Evolutionary conservation across 2,329 filamentous ascomycete genomes (phyloP).

Genomic region (Boeremia exigua): DNA sequence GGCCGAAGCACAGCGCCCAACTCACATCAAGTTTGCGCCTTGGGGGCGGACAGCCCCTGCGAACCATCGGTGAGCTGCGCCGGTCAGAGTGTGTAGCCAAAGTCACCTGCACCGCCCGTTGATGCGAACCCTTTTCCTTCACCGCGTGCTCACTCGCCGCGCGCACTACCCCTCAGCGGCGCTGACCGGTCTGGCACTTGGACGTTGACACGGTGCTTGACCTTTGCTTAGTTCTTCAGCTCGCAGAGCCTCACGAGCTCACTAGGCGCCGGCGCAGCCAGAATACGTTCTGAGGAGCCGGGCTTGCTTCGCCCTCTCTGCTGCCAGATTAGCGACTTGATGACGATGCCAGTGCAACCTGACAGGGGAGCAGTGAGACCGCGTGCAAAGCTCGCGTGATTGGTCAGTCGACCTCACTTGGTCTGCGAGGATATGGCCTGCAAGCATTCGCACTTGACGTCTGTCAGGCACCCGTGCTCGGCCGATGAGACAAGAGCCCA

Average conservation of each 20-base stretch:
- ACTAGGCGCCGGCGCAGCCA: not conserved
- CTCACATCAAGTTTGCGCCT: conserved; percentile 12
- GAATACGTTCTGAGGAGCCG: no score
- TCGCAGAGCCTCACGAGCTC: conserved; percentile 11
- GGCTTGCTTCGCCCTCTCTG: not conserved
- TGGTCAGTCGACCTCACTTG: not conserved
- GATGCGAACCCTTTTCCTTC: conserved; percentile 1
- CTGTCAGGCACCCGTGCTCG: conserved; percentile 13
- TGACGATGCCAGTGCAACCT: conserved; percentile 12
- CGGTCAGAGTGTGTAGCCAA: conserved; percentile 8
- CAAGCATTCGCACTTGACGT: conserved; percentile 6
- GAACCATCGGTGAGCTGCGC: conserved; percentile 5
- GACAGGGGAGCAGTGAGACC: conserved; percentile 6
- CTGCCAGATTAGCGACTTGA: conserved; percentile 1
- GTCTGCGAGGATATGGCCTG: conserved; percentile 3
- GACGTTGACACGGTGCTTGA: conserved; percentile 7
- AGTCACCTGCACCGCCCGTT: not conserved
- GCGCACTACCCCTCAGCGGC: conserved; percentile 5
- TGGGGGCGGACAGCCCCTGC: not conserved
- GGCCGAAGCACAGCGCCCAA: conserved; percentile 16
- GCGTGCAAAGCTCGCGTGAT: not conserved
- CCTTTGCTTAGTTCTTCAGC: conserved; percentile 5
- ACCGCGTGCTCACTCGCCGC: conserved; percentile 3
- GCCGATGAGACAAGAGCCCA: conserved; percentile 2
- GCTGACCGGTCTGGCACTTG: conserved; percentile 15